Conservation (phyloP, 2,329 filamentous ascomycete genomes). For the Tympanopsis confertula region DNA sequence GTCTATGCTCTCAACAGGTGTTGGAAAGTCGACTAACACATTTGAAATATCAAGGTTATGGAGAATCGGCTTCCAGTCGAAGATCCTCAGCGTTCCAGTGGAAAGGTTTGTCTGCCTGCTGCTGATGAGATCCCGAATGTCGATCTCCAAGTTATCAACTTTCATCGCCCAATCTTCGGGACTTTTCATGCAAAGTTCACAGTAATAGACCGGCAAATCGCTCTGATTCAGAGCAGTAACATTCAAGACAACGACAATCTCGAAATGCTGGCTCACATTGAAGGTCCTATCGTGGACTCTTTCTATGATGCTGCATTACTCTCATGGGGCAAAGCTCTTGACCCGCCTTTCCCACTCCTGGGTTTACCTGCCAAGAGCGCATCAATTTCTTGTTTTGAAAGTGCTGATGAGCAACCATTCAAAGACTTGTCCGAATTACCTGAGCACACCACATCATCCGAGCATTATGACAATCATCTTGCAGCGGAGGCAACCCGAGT, state of each 20-base stretch:
- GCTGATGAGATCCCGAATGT: slow-evolving; percentile 43
- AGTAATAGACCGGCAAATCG: slow-evolving; percentile 44
- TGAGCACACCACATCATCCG: slow-evolving; percentile 33
- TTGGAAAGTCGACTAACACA: no score
- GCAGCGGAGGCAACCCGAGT: slow-evolving; percentile 36
- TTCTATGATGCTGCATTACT: slow-evolving; percentile 47
- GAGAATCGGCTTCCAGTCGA: slow-evolving; percentile 38
- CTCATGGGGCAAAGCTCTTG: slow-evolving; percentile 40
- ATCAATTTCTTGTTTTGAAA: slow-evolving; percentile 5
- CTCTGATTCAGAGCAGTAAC: slow-evolving; percentile 47
- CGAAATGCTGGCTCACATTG: slow-evolving; percentile 50
- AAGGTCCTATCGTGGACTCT: slow-evolving; percentile 49
- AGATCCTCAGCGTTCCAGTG: slow-evolving; percentile 30
- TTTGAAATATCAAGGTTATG: no score
- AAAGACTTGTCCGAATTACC: slow-evolving; percentile 15
- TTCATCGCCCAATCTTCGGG: slow-evolving; percentile 43
- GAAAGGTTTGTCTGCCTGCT: slow-evolving; percentile 34
- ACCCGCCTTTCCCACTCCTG: slow-evolving; percentile 36
- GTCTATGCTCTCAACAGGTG: no score
- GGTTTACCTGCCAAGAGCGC: slow-evolving; percentile 26
- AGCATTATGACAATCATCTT: slow-evolving; percentile 39
- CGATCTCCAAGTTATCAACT: slow-evolving; percentile 47
- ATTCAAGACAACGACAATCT: slow-evolving; percentile 49
- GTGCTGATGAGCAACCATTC: slow-evolving; percentile 1
- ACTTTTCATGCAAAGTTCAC: slow-evolving; percentile 53